These are phyloP conservation scores for Alternaria incomplexa DNA, from an alignment of 2,329 filamentous ascomycete genomes.

Conservation along the genomic window DNA sequence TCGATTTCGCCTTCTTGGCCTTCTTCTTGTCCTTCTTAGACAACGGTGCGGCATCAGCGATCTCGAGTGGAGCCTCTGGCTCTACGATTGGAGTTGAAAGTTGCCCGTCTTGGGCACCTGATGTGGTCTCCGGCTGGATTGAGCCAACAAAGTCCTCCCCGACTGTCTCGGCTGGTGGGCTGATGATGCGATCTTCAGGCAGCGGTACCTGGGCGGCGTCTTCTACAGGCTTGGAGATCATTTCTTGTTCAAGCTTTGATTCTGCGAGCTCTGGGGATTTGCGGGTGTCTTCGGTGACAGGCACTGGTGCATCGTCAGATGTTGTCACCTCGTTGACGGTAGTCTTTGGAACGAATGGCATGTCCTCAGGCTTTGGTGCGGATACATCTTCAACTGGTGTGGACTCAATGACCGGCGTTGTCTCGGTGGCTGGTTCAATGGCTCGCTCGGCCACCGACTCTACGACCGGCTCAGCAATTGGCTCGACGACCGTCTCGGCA, in stretches of 20 bases:
- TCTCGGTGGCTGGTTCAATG: not conserved
- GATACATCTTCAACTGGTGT: not conserved
- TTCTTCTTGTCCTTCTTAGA: slow-evolving; percentile 42
- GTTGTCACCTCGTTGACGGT: not conserved
- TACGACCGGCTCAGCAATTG: not conserved
- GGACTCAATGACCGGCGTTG: not conserved
- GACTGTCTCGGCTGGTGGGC: not conserved
- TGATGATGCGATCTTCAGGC: slow-evolving; percentile 1
- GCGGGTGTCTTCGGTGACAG: not conserved
- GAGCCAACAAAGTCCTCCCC: not conserved
- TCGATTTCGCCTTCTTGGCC: slow-evolving; percentile 34
- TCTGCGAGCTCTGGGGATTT: not conserved
- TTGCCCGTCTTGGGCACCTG: not conserved
- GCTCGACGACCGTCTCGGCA: not conserved
- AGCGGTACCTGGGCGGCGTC: slow-evolving; percentile 6
- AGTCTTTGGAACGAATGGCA: not conserved
- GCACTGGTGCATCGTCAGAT: not conserved
- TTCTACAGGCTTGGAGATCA: slow-evolving; percentile 5
- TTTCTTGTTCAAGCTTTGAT: not conserved
- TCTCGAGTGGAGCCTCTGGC: not conserved
- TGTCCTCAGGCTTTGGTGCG: not conserved
- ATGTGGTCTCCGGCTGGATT: not conserved
- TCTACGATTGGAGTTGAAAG: not conserved
- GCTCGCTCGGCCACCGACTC: not conserved
- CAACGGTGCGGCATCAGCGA: slow-evolving; percentile 6